Base-by-base conservation (phyloP, 768 basidiomycete species). In the Termitomyces sp. region DNA sequence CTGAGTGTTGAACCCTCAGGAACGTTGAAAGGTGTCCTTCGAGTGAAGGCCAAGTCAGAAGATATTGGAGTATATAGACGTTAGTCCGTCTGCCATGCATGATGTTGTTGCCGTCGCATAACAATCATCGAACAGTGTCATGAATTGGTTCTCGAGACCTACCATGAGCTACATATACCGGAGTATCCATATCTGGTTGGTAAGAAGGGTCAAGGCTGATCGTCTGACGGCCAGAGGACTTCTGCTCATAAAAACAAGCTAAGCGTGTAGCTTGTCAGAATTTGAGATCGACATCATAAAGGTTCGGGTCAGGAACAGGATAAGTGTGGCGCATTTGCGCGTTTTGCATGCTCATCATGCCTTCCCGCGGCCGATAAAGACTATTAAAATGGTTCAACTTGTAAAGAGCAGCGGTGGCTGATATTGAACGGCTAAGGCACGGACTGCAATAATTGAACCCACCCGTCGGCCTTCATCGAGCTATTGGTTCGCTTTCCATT, bases 401-500 rank as follows among this genome's bases (percentile, higher is more conserved):
- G 20, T 29, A 20, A 24, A 37, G 24, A 27, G 3, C 12, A 36
- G 24, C 10, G 36, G 24, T 26, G 50, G 20, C n/a, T 42, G 41
- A 24, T 43, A 43, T 22, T 13, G 14, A 43, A 42, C 13, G 27
- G 22, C 37, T 18, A 39, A 39, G 14, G 20, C 32, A 49, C 49
- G 24, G 2, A 1, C 24, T 50, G 24, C 32, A 27, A 26, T 26
- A 26, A 16, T 26, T 26, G 34, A 37, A 8, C 14, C 4, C 32
- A 16, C 9, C 22, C 22, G 37, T 16, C 20, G 13, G 26, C 16
- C 37, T 50, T 51, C 13, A 39, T 49, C 39, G 27, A 20, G 10
- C 12, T 37, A 77, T 55, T 70, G 64, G 68, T 90, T 90, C 59
- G 76, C 77, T 69, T 90, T 90, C 88, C 88, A 90, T 65, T 82